Base-by-base conservation (phyloP, 1,284 basidiomycete genomes). In the Pseudozyma pruni region DNA sequence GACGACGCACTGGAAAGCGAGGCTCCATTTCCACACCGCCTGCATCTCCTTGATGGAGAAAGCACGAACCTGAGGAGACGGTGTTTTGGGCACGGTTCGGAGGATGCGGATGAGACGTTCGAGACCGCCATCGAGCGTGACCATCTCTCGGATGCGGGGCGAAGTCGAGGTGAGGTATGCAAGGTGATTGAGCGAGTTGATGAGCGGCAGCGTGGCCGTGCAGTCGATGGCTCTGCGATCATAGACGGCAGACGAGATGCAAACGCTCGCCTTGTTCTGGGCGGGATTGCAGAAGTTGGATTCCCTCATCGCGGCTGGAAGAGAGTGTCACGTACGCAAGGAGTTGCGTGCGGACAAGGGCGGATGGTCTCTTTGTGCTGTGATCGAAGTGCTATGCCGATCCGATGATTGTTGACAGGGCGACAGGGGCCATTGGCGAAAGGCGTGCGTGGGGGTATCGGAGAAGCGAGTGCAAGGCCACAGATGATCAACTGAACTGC, bases 121-220 rank as follows among this genome's bases (percentile, higher is more conserved):
- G 37, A 99, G 89, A 2, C 96, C 95, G 58, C 95, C 95, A 83
- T 98, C 95, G 86, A 92, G 89, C 39, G 94, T 95, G 86, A 99
- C 91, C 80, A 97, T 97, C 84, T 99, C 96, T 48, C 95, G 90
- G 84, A 99, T 98, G 63, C 94, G 89, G 4, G 95, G 94, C 0
- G 94, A 97, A 7, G 95, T 98, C 2, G 94, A 94, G 8, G 95
- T 97, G 74, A 99, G 90, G 84, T 97, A 96, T 47, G 92, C 92
- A 58, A 98, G 90, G 84, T 98, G 93, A 47, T 93, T 94, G 57
- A 98, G 90, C 42, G 94, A 97, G 85, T 97, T 98, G 86, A 97
- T 91, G 47, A 98, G 86, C 16, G 95, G 94, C 44, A 98, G 86
- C 4, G 93, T 88, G 2, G 93, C 90, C 63, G 90, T 90, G 51